Base-by-base conservation (phyloP, 2,329 filamentous ascomycete genomes). In the Eurotiales sp. region DNA sequence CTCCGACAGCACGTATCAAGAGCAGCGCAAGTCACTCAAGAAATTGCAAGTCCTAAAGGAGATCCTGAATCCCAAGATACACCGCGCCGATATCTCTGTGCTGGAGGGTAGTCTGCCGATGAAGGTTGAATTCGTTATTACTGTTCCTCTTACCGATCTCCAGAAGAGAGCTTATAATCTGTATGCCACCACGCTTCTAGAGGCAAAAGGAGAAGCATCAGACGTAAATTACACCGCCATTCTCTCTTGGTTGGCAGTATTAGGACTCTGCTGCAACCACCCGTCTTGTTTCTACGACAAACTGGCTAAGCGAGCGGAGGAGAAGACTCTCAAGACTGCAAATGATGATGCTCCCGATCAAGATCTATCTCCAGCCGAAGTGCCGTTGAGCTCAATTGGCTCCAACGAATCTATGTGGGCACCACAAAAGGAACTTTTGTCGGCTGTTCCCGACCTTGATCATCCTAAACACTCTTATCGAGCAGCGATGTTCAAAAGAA, bases 81-180 rank as follows among this genome's bases (percentile, higher is more conserved):
- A 91, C 61, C 82, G 91, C 23, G 82, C 80, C 7, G 89, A 87
- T 46, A 85, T 90, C 54, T 78, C 79, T 2, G 82, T 79, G 4
- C 73, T 95, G 39, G 78, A 79, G 55, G 74, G 83, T 11, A 81
- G 84, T 34, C 73, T 96, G 39, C 88, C 87, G 2, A 72, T 75
- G 0, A 96, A 96, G 65, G 80, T 79, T 7, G 91, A 96, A 63
- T 96, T 92, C 62, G 80, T 95, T 25, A 79, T 96, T 48, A 87
- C 79, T 3, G 74, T 96, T 5, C 81, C 85, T 6, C 72, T 93
- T 10, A 88, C 87, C 0, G 60, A 72, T 0, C 43, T 87, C 1
- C 91, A 96, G 66, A 70, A 67, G 39, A 60, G 72, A 2, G 76
- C 84, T 0, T 96, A 96, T 65, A 64, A 71, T 42, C 63, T 72